Base-by-base conservation (phyloP, 2,329 filamentous ascomycete species). In the Setomelanomma holmii region DNA sequence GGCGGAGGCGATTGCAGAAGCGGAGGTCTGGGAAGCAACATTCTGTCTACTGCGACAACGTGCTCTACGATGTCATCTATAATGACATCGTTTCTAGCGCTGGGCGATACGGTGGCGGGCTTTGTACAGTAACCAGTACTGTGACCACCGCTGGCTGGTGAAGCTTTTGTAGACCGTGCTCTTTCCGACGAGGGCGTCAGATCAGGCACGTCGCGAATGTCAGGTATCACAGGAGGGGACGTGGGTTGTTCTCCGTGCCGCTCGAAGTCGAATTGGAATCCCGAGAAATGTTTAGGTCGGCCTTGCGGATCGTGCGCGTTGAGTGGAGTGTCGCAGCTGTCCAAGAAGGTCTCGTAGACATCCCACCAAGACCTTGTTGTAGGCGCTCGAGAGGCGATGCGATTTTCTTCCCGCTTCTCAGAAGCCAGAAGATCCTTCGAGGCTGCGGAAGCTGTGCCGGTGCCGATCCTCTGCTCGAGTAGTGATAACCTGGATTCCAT, bases 401-500 rank as follows among this genome's bases (percentile, higher is more conserved):
- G 52, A 51, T 21, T 55, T 56, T n/a, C 55, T 19, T 16, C n/a
- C 39, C 22, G 5, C 14, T 44, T 14, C 52, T 48, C 20, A 36
- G 41, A 12, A 44, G 20, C 23, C 43, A 40, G 23, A 49, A 14
- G 23, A 34, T 49, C 34, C 49, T 51, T 4, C 45, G 27, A 3
- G 7, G 34, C 16, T 11, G n/a, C 34, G 22, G 55, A 48, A 22
- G 53, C 41, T 20, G 49, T 21, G 24, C 49, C 55, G 5, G 46
- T 42, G 5, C 51, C 48, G 4, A 59, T 55, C 38, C 65, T 61
- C 16, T 58, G 46, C 45, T 72, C 68, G 4, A 72, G 63, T 24
- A 67, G 60, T 3, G 66, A 58, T 4, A 71, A 53, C 4, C 69
- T 61, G 11, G 65, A 54, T 42, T 71, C 66, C 22, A 72, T 61